A percentile compares a stretch with the other conserved stretches of the same genome.
Conservation (phyloP, 495 filamentous ascomycete genomes). For the Saxophila tyrrhenica region DNA sequence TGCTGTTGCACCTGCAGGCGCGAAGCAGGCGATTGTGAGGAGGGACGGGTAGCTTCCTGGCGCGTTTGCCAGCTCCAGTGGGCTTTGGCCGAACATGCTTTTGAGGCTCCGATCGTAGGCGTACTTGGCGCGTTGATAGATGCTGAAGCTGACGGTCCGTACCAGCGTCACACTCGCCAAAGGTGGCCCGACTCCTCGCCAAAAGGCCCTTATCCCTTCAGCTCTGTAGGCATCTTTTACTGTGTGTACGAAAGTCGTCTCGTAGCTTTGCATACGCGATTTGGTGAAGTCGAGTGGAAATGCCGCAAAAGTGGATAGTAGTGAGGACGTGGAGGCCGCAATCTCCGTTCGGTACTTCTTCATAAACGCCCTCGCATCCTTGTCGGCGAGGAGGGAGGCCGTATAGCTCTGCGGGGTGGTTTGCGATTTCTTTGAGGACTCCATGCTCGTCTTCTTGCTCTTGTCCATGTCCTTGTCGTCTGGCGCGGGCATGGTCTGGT, state of each 20-base stretch:
- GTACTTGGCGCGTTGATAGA: constrained; percentile 79
- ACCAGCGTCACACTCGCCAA: constrained; percentile 80
- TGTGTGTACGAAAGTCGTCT: constrained; percentile 13
- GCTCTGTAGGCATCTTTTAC: constrained; percentile 52
- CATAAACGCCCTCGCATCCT: constrained; percentile 48
- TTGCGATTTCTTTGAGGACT: background rate
- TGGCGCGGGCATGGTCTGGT: constrained; percentile 12
- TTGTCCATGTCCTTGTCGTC: constrained; percentile 14
- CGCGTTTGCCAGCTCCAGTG: constrained; percentile 58
- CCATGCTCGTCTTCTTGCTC: background rate
- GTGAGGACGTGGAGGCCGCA: constrained; percentile 59
- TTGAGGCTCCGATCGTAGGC: constrained; percentile 54
- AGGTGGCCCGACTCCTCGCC: constrained; percentile 60
- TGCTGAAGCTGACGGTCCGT: constrained; percentile 83
- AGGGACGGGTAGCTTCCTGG: constrained; percentile 57
- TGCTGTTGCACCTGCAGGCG: constrained; percentile 63
- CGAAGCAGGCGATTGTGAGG: constrained; percentile 61
- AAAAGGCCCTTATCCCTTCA: constrained; percentile 65
- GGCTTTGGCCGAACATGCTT: constrained; percentile 52
- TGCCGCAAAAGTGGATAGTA: constrained; percentile 60
- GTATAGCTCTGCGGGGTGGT: constrained; percentile 10
- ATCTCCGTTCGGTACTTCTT: constrained; percentile 73
- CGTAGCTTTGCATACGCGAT: constrained; percentile 67
- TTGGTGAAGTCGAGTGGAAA: constrained; percentile 80
- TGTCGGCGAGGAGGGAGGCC: constrained; percentile 16